Evolutionary conservation across 768 basidiomycete species (phyloP), one percentile per base, ranked within the genome.

Genomic region (Hericium rajendrae): DNA sequence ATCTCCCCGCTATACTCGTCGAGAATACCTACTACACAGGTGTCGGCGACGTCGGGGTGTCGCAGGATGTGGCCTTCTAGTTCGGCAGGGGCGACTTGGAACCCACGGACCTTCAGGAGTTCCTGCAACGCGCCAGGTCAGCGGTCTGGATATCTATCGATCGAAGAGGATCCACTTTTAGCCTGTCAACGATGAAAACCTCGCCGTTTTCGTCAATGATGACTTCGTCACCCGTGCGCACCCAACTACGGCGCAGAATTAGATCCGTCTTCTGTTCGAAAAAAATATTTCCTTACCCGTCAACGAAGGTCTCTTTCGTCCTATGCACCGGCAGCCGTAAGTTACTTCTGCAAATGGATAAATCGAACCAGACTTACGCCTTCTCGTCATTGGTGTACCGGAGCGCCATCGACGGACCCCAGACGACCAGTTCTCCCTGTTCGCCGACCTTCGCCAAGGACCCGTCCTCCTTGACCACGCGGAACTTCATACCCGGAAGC

Each of bases 21-120:
- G 8, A 79, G 80, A 37, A 84, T 64, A 0, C 83, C 80, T 16
- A 88, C 79, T 2, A 88, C 85, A 60, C 86, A 86, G 2, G 74
- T 74, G 46, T 84, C 79, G 4, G 74, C 72, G 22, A 87, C 78
- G 61, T 84, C 84, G 0, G 76, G 69, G 60, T 86, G 82, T 48
- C 73, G 76, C 24, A 85, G 66, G n/a, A 85, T 64, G 58, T 83
- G 83, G 18, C 79, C 86, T 63, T 87, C 86, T 9, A 87, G 72
- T 60, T 86, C 85, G 3, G 86, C 85, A 2, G 86, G 86, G 1
- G 86, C 84, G 1, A 88, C 86, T 65, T 88, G 86, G 66, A 84
- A 85, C 2, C 87, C 86, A 64, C 71, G 77, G 46, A 84, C 82
- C 71, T 88, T 87, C 65, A 87, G 70, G 28, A 86, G 75, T 69